Base-by-base conservation (phyloP, 2,329 filamentous ascomycete genomes). In the Rutstroemia sp. region DNA sequence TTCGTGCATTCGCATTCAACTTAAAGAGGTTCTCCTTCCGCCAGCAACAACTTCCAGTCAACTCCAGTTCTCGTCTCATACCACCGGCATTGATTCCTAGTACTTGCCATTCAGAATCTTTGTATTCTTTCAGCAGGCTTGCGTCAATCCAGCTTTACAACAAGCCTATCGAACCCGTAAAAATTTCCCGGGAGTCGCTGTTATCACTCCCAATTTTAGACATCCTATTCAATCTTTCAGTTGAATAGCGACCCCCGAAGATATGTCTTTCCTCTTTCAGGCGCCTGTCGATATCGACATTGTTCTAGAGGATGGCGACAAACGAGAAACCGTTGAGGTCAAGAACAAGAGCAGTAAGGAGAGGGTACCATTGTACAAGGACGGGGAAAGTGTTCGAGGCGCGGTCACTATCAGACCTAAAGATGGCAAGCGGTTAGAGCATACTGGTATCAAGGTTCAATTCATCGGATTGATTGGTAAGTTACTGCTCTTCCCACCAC, bases 261-360 rank as follows among this genome's bases (percentile, higher is more conserved):
- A 46, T 10, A 96, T 97, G 94, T 95, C 94, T 66, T 95, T 95
- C 77, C 95, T 95, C 78, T 99, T 97, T 79, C 92, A 92, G 66
- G 96, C 92, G 59, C 94, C 94, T 54, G 89, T 99, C 74, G 94
- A 99, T 75, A 99, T 99, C 77, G 94, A 99, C 77, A 88, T 99
- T 71, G 91, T 97, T 67, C 90, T 99, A 66, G 90, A 96, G 69
- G 90, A 96, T 75, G 85, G 86, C 72, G 94, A 97, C 75, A 90
- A 96, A 67, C 87, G 94, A 69, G 85, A 90, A 67, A 95, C 94
- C 75, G 91, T 99, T 63, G 94, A 99, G 71, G 90, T 96, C 76
- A 96, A 96, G 81, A 94, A 97, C 77, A 97, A 97, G 85, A 95
- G 92, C 77, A 85, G 92, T 66, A 88, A 92, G 70, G 94, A 99